Evolutionary conservation across 306 rosid species (phyloP), one percentile per base, ranked within the genome.

Genomic region (Cucurbita maxima): DNA sequence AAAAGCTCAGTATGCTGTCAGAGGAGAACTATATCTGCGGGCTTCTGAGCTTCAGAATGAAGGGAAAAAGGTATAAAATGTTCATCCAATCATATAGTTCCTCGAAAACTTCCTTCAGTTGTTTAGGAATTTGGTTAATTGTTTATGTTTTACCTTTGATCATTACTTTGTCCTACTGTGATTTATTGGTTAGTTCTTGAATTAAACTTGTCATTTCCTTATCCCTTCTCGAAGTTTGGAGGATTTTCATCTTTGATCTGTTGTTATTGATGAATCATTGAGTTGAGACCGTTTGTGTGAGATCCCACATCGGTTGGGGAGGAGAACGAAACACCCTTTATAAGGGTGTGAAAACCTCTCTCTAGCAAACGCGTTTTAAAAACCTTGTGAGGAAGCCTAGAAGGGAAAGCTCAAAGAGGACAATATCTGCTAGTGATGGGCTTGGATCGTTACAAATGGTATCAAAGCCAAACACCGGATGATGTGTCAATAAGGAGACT

Each of bases 31-130:
- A 72, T 91, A 91, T 83, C 99, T 94, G 76, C 82, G 97, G 67
- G 99, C 97, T 55, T 85, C 99, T 43, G 96, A 94, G 81, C 99
- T 94, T 82, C 97, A 94, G 87, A 91, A 88, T 82, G 96, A 94
- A 82, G 96, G 97, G 57, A 91, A 91, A 86, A 94, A 88, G 96
- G 99, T 94, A 84, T 8, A 12, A 14, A 45, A 75, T 8, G 61
- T 9, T 34, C 38, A 66, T 71, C 55, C 25, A 58, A 67, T 41
- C 50, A 36, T 59, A 25, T 67, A 6, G 57, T 67, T 67, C 76
- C 77, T 59, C n/a, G 48, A 54, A 56, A 38, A 18, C 58, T 25
- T 74, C 43, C 47, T 38, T 37, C 8, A 48, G 12, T 61, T 37
- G 13, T 61, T 61, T 61, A 37, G 20, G 47, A 61, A 22, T 61